phyloP scores from a whole-genome alignment of 1,284 basidiomycete genomes.

The Coniferiporia sulphurascens region DNA sequence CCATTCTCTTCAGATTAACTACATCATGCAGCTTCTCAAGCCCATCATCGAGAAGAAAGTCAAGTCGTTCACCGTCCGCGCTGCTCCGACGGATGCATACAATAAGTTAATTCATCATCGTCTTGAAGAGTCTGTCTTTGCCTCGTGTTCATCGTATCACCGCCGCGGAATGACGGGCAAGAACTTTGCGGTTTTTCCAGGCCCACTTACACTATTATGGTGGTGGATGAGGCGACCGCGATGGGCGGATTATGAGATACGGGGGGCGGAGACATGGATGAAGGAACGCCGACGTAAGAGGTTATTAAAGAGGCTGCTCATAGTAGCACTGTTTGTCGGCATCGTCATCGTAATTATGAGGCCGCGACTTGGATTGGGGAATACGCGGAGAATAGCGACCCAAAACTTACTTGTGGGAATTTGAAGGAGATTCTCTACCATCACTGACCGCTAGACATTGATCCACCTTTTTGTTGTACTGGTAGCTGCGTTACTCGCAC shows the following conservation, averaged over 20 bases:
- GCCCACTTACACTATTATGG: conserved; percentile 28
- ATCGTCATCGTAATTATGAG: background rate
- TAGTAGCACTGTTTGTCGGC: background rate
- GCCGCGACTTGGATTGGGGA: no score
- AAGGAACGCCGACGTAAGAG: background rate
- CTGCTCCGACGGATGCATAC: conserved; percentile 25
- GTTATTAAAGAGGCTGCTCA: background rate
- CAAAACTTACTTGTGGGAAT: no score
- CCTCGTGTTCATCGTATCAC: conserved; percentile 27
- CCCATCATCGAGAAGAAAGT: conserved; percentile 27
- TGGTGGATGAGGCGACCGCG: conserved; percentile 26
- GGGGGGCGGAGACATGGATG: conserved; percentile 26
- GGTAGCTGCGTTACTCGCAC: no score
- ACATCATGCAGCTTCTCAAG: conserved; percentile 28
- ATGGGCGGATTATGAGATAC: conserved; percentile 26
- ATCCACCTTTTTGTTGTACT: no score
- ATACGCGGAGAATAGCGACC: no score
- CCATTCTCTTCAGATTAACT: conserved; percentile 20
- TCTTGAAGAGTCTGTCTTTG: conserved; percentile 23
- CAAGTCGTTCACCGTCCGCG: conserved; percentile 25
- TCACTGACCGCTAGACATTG: no score
- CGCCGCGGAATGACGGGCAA: conserved; percentile 26
- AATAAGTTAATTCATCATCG: conserved; percentile 25
- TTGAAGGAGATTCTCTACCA: no score
- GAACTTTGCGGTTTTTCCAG: conserved; percentile 27